Base-by-base conservation (phyloP, 139 green algal genomes). In the Chlamydomonas incerta region DNA sequence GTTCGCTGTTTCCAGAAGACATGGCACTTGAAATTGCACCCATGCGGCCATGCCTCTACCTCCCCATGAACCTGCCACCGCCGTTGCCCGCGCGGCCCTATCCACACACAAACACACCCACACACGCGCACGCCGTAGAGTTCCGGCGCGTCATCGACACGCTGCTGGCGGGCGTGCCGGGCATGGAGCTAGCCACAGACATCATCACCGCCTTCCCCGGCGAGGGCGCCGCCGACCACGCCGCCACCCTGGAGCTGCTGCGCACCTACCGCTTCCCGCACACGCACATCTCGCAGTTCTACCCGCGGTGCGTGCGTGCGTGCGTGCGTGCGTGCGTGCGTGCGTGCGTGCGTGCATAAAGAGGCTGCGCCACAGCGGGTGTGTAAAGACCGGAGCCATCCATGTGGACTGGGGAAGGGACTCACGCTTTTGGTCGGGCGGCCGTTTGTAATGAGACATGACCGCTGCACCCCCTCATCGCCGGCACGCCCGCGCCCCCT, bases 211-310 rank as follows among this genome's bases (percentile, higher is more conserved):
- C 94, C 33, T 95, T 94, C 74, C 89, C 90, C 35, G 89, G 89
- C 0, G 96, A 99, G 84, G 97, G 85, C 0, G 93, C 94, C 0
- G 95, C 90, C 11, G 96, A 98, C 85, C 94, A 95, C 72, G 70
- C 88, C 3, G 90, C 79, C 66, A 99, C 96, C 15, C 91, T 99
- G 92, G 66, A 60, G 33, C 88, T 99, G 74, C 88, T 98, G 50
- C n/a, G 41, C 34, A 88, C 95, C 80, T 98, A 98, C 92, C 68
- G 88, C 34, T 98, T 99, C 83, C 77, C 90, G 2, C 91, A 98
- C 87, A 87, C 82, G 29, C 96, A 99, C 92, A 98, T 99, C 87
- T 95, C 82, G 17, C 96, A 99, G 89, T 99, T 99, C 92, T 98
- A 99, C 88, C 91, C 95, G 0, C 85, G 95, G 87, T 92, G 23